Percentiles rank a stretch among this genome's conserved stretches.
These are phyloP conservation scores for Rutstroemia sp. DNA, from an alignment of 2,329 filamentous ascomycete genomes.

Conservation along the genomic window DNA sequence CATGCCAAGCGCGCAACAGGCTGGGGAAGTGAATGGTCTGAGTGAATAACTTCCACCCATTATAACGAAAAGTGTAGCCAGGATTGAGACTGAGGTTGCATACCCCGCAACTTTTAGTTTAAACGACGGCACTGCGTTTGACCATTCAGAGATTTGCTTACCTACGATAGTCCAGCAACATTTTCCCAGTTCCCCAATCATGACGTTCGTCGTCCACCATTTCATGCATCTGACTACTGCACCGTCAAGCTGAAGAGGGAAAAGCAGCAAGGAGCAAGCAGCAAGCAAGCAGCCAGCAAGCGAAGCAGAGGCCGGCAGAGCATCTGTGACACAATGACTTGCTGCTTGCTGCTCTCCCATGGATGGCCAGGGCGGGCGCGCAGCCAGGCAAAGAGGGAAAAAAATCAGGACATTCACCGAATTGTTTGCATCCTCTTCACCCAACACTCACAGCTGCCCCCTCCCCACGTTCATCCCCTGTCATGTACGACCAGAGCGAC, in stretches of 20 bases:
- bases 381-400: no score
- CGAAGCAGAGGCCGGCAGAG: constrained; percentile 1
- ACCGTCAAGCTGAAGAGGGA: background rate
- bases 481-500: background rate
- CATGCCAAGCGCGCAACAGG: background rate
- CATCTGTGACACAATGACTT: constrained; percentile 1
- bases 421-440: constrained; percentile 1
- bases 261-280: constrained; percentile 1
- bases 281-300: background rate
- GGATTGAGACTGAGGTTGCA: constrained; percentile 3
- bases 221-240: constrained; percentile 9
- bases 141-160: constrained; percentile 2
- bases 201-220: constrained; percentile 3
- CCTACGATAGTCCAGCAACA: background rate
- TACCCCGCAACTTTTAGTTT: constrained; percentile 9
- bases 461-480: constrained; percentile 6
- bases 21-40: background rate
- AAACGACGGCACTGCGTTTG: constrained; percentile 6
- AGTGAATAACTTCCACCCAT: background rate
- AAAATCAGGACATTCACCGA: constrained; percentile 4
- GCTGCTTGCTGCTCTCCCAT: background rate
- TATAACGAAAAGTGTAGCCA: background rate
- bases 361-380: background rate
- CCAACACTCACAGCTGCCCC: background rate
- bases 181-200: constrained; percentile 1